phyloP scores from a whole-genome alignment of 305 asterid genomes.

The Rubia peregrina region DNA sequence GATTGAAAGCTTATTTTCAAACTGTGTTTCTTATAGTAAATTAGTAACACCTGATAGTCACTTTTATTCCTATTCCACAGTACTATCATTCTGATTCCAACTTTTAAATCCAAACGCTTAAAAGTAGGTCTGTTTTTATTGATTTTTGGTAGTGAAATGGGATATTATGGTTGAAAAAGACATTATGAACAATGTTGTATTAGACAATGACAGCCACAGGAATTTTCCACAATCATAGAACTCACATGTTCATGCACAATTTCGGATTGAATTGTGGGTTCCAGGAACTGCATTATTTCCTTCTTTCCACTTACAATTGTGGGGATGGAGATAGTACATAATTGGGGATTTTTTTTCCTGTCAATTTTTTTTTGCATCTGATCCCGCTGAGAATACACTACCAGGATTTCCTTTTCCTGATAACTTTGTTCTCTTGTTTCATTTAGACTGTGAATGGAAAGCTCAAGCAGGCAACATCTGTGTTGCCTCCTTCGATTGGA shows the following conservation, averaged over 20 bases:
- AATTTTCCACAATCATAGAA: constrained; percentile 1
- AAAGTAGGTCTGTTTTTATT: neutral
- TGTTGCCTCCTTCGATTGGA: constrained; percentile 89
- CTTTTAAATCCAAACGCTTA: neutral
- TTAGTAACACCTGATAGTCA: too few species aligned
- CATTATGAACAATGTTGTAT: neutral
- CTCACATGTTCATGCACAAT: constrained; percentile 16
- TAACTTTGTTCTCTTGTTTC: neutral
- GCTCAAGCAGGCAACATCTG: constrained; percentile 81
- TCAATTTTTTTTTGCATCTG: neutral
- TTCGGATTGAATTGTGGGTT: constrained; percentile 11
- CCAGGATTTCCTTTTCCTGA: neutral
- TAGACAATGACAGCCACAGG: constrained; percentile 9
- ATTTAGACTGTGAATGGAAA: constrained; percentile 89
- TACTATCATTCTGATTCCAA: neutral
- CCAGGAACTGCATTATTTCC: constrained; percentile 14
- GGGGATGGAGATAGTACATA: too few species aligned
- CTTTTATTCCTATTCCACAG: neutral
- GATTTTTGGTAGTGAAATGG: neutral
- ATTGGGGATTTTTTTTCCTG: neutral
- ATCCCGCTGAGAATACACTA: neutral
- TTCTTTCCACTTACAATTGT: constrained; percentile 3
- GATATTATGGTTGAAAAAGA: neutral
- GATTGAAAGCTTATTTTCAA: neutral
- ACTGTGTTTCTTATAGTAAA: too few species aligned